phyloP scores from a whole-genome alignment of 2,329 filamentous ascomycete genomes.

The Aspergillus quadricinctus region DNA sequence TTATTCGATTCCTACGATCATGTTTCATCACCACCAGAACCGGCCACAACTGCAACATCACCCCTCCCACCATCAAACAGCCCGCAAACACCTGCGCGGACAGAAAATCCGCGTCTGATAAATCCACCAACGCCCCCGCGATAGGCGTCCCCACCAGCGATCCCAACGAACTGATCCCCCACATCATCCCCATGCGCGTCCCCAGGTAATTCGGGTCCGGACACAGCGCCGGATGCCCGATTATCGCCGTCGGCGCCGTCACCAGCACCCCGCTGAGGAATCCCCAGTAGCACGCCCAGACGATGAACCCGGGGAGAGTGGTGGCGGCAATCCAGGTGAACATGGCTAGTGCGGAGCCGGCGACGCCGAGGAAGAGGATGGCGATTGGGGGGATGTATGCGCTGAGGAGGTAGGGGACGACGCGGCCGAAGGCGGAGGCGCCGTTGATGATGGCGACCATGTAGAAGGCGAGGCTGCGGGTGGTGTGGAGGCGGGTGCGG shows the following conservation, averaged over 20 bases:
- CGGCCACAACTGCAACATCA: constrained; percentile 25
- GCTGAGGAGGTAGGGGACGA: constrained; percentile 45
- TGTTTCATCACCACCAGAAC: constrained; percentile 18
- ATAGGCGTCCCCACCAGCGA: constrained; percentile 29
- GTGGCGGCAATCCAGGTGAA: constrained; percentile 29
- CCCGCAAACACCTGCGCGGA: constrained; percentile 30
- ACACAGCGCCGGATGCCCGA: constrained; percentile 27
- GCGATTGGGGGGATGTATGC: constrained; percentile 22
- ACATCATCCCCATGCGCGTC: constrained; percentile 32
- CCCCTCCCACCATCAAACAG: constrained; percentile 28
- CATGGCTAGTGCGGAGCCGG: constrained; percentile 25
- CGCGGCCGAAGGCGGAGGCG: constrained; percentile 47
- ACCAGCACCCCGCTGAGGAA: constrained; percentile 28
- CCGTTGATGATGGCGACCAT: constrained; percentile 51
- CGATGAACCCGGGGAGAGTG: constrained; percentile 21
- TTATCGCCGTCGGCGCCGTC: constrained; percentile 26
- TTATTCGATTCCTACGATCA: constrained; percentile 9
- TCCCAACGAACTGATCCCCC: constrained; percentile 31
- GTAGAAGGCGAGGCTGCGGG: constrained; percentile 44
- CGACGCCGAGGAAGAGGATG: constrained; percentile 17
- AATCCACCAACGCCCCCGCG: constrained; percentile 27
- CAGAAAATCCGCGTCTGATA: constrained; percentile 22
- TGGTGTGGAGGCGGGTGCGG: constrained; percentile 43
- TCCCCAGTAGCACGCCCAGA: constrained; percentile 31
- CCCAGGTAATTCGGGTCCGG: constrained; percentile 23